Conservation (phyloP, 345 rosid species). For the Lepidium sativum region DNA sequence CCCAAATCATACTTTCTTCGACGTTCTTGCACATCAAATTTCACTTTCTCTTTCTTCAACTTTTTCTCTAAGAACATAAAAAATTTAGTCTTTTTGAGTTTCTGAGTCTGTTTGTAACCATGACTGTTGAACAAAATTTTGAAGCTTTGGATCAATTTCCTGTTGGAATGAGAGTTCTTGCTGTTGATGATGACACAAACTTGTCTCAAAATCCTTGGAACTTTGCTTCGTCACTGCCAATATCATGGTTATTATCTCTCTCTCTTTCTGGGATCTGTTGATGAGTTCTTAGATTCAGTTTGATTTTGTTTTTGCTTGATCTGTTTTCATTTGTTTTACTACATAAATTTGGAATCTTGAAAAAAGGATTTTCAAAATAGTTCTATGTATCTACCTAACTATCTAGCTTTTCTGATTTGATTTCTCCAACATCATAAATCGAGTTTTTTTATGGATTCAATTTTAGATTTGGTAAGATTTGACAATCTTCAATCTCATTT, state of each 20-base stretch:
- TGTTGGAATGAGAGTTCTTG: conserved; percentile 67
- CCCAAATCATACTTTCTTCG: conserved; percentile 1
- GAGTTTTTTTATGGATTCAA: not conserved
- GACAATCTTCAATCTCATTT: not conserved
- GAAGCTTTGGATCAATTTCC: conserved; percentile 56
- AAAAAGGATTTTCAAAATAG: not conserved
- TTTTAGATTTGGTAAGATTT: conserved; percentile 6
- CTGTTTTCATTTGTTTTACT: not conserved
- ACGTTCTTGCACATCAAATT: not conserved
- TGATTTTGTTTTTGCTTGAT: conserved; percentile 15
- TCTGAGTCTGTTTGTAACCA: not conserved
- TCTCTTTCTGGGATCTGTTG: not conserved
- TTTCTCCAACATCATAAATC: not conserved
- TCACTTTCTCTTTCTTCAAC: not conserved
- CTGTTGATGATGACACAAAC: conserved; percentile 76
- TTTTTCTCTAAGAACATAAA: too few species aligned
- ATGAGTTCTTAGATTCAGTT: not conserved
- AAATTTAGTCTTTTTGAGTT: not conserved
- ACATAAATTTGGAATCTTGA: not conserved
- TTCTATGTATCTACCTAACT: not conserved
- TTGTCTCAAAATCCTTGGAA: conserved; percentile 48
- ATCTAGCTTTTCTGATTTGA: not conserved
- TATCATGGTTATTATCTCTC: conserved; percentile 39
- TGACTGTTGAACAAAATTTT: conserved; percentile 43
- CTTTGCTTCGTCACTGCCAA: conserved; percentile 59